Evolutionary conservation across 768 basidiomycete genomes (phyloP).

Genomic region (Imleria badia): DNA sequence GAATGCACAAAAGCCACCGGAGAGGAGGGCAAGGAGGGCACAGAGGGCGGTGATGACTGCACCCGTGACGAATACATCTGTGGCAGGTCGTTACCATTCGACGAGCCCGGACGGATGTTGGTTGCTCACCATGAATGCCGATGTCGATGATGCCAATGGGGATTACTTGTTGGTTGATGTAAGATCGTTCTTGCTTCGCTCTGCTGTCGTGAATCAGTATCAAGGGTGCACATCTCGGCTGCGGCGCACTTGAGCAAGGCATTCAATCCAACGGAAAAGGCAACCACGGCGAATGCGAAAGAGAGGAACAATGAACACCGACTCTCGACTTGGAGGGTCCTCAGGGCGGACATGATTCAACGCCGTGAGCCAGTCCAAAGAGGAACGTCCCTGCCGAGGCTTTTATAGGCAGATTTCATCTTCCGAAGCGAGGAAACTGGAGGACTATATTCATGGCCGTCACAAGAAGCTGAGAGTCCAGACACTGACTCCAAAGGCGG

Average conservation of each 20-base stretch:
- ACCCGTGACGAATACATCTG: conserved; percentile 43
- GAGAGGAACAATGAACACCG: conserved; percentile 30
- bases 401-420: conserved; percentile 6
- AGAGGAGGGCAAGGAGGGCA: conserved; percentile 34
- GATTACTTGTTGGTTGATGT: conserved; percentile 8
- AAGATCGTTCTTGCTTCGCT: conserved; percentile 12
- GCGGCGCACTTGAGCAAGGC: conserved; percentile 21
- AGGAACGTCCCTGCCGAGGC: background rate
- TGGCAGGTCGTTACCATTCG: background rate
- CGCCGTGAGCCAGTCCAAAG: background rate
- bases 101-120: background rate
- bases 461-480: background rate
- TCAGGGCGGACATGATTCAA: conserved; percentile 5
- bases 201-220: conserved; percentile 1
- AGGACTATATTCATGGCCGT: background rate
- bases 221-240: background rate
- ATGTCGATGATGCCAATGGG: conserved; percentile 9
- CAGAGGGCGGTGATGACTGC: conserved; percentile 37
- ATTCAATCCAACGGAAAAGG: conserved; percentile 17
- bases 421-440: background rate
- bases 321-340: conserved; percentile 6
- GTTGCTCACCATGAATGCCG: conserved; percentile 12
- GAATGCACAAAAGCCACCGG: conserved; percentile 27
- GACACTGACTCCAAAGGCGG: background rate
- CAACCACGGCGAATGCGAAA: conserved; percentile 30